Conservation (phyloP, 345 rosid genomes). For the Linum trigynum region DNA sequence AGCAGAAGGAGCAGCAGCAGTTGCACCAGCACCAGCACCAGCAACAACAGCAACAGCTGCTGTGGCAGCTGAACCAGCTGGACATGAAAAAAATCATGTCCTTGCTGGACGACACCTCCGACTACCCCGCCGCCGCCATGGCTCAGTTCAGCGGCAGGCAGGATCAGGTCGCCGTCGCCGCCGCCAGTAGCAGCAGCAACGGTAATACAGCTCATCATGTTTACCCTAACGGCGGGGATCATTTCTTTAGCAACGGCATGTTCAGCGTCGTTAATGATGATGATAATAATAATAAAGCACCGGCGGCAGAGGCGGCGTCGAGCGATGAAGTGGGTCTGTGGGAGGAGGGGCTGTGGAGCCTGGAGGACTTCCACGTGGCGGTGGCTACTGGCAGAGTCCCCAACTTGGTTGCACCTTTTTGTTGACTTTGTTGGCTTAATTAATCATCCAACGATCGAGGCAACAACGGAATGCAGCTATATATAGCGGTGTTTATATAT, state of each 20-base stretch:
- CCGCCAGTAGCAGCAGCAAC: conserved; percentile 24
- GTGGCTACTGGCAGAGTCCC: not conserved
- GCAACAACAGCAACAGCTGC: no score
- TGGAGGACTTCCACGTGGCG: not conserved
- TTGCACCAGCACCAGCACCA: no score
- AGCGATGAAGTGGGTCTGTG: not conserved
- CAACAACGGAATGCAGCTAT: no score
- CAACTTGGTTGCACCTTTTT: not conserved
- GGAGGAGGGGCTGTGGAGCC: not conserved
- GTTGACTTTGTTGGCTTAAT: not conserved
- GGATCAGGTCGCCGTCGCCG: conserved; percentile 15
- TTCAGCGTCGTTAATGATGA: not conserved
- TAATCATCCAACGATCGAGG: no score
- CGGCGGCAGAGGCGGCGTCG: not conserved
- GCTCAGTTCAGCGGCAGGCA: conserved; percentile 20
- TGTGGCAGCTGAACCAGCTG: conserved; percentile 27
- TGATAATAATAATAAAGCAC: no score
- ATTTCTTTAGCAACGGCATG: conserved; percentile 30
- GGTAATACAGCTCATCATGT: conserved; percentile 3
- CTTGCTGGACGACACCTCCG: conserved; percentile 30
- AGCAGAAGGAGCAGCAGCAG: conserved; percentile 34
- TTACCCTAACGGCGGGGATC: conserved; percentile 26
- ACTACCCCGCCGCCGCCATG: not conserved
- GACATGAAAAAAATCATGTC: conserved; percentile 56
- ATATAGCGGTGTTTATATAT: no score